These are phyloP conservation scores for Hymenoscyphus linearis DNA, from an alignment of 2,329 filamentous ascomycete species.

Conservation along the genomic window DNA sequence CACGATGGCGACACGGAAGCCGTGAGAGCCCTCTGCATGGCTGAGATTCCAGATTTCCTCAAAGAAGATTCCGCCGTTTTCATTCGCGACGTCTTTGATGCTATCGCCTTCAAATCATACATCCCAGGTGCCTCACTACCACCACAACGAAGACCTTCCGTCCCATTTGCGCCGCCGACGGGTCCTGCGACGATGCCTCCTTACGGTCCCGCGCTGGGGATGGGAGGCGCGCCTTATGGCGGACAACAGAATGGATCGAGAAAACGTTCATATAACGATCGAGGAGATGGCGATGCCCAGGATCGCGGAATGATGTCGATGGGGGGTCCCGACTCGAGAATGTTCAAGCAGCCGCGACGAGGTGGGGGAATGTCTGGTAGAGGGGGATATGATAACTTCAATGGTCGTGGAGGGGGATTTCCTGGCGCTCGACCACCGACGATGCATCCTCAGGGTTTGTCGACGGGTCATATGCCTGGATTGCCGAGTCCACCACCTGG, in stretches of 20 bases:
- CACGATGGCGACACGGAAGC: constrained; percentile 61
- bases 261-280: constrained; percentile 54
- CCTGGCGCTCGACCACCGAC: constrained; percentile 17
- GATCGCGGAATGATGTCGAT: constrained; percentile 30
- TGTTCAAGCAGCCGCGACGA: constrained; percentile 56
- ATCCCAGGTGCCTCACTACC: constrained; percentile 48
- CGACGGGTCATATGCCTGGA: neutral
- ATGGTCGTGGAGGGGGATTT: constrained; percentile 29
- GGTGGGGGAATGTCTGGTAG: constrained; percentile 32
- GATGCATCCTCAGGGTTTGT: constrained; percentile 11
- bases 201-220: constrained; percentile 20
- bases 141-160: constrained; percentile 18
- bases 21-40: constrained; percentile 62
- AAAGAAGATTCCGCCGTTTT: constrained; percentile 61
- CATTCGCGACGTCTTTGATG: constrained; percentile 65
- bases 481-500: constrained; percentile 26
- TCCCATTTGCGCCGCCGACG: constrained; percentile 25
- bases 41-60: constrained; percentile 71
- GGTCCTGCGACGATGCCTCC: constrained; percentile 22
- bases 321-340: constrained; percentile 36
- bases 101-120: constrained; percentile 58
- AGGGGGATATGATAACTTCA: constrained; percentile 34
- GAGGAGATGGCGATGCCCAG: constrained; percentile 38
- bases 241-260: constrained; percentile 30
- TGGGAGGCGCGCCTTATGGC: constrained; percentile 18